These are phyloP conservation scores for Clitoria ternatea DNA, from an alignment of 306 rosid species.

Conservation along the genomic window DNA sequence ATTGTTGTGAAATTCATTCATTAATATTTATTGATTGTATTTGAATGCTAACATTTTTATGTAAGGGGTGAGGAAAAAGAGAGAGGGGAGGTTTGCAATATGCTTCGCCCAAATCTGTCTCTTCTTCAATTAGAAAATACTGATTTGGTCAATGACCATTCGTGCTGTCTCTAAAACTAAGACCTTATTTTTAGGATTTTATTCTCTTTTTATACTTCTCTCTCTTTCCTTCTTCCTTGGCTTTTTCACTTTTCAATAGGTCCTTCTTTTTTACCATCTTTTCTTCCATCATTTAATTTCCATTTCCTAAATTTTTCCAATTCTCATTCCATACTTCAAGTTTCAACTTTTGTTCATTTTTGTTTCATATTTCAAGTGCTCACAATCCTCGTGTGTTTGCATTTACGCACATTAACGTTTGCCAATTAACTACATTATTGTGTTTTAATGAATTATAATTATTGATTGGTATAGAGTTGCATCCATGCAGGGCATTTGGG, in stretches of 20 bases:
- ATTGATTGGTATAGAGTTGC: constrained; percentile 10
- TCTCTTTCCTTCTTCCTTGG: background rate
- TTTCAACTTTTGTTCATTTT: background rate
- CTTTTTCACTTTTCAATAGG: constrained; percentile 23
- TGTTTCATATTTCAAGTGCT: background rate
- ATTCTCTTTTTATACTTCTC: constrained; percentile 28
- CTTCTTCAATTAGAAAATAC: constrained; percentile 20
- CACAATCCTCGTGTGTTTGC: background rate
- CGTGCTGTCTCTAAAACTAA: constrained; percentile 22
- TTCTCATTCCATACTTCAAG: background rate
- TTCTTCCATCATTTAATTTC: background rate
- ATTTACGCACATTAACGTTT: background rate
- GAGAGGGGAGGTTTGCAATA: no score
- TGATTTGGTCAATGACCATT: constrained; percentile 38
- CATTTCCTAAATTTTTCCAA: background rate
- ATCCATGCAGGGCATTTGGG: constrained; percentile 48
- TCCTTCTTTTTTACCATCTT: background rate
- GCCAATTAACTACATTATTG: background rate
- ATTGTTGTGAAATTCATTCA: no score
- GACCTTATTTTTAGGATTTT: constrained; percentile 30
- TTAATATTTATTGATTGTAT: no score
- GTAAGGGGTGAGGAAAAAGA: no score
- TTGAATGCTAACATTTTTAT: no score
- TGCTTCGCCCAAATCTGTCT: background rate
- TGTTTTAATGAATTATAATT: background rate